Evolutionary conservation across 1,284 basidiomycete species (phyloP).

Genomic region (Trichosporon asahii): DNA sequence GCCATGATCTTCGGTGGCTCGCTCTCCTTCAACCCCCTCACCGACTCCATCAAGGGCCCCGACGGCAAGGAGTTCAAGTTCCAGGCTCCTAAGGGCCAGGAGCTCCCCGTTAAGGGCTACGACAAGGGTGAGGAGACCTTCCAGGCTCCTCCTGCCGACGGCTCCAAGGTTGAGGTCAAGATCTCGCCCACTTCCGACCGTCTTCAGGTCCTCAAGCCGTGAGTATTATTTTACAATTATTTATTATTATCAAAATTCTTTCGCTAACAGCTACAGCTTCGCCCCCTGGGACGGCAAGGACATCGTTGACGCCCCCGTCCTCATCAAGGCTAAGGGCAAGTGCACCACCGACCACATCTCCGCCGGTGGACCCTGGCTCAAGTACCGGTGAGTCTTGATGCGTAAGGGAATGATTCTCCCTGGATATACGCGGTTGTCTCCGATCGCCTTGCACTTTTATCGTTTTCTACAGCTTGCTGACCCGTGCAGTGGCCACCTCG

Average conservation of each 20-base stretch:
- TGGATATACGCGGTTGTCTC: no score
- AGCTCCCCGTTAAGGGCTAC: slow-evolving; percentile 88
- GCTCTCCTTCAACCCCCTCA: slow-evolving; percentile 95
- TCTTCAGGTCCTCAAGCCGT: slow-evolving; percentile 84
- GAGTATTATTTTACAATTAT: no score
- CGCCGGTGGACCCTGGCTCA: slow-evolving; percentile 92
- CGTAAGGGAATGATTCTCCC: no score
- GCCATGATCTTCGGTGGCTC: slow-evolving; percentile 93
- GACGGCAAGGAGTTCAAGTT: slow-evolving; percentile 99
- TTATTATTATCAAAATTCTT: no score
- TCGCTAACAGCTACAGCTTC: slow-evolving; percentile 55
- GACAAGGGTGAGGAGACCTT: slow-evolving; percentile 96
- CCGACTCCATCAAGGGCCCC: slow-evolving; percentile 79
- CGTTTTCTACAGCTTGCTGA: no score
- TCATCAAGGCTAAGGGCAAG: slow-evolving; percentile 99
- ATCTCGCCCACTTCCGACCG: slow-evolving; percentile 87
- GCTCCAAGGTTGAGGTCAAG: slow-evolving; percentile 76
- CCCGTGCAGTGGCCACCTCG: slow-evolving; percentile 73
- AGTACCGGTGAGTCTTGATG: slow-evolving; percentile 63
- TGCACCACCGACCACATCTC: slow-evolving; percentile 68
- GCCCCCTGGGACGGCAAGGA: slow-evolving; percentile 89
- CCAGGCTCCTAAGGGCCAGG: slow-evolving; percentile 78
- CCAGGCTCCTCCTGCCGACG: slow-evolving; percentile 88
- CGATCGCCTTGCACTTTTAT: no score
- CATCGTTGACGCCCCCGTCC: slow-evolving; percentile 79